Conservation (phyloP, 2,329 filamentous ascomycete species). For the Beauveria rudraprayagi region DNA sequence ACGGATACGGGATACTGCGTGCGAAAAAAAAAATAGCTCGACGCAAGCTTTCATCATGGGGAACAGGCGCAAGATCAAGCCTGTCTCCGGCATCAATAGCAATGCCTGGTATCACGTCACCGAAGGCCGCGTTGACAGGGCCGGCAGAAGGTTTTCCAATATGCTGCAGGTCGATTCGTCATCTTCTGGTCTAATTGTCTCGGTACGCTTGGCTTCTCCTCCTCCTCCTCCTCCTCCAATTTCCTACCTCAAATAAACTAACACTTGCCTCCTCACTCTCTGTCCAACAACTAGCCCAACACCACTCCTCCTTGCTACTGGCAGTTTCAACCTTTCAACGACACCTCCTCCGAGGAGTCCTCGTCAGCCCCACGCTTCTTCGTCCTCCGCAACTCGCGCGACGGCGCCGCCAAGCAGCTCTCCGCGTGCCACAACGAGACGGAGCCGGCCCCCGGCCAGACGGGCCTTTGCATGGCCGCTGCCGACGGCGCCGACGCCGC, state of each 20-base stretch:
- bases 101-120: slow-evolving; percentile 30
- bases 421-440: slow-evolving; percentile 19
- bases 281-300: neutral
- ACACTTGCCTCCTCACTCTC: neutral
- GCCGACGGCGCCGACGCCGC: slow-evolving; percentile 17
- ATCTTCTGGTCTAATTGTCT: neutral
- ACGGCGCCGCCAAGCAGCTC: slow-evolving; percentile 22
- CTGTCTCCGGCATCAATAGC: slow-evolving; percentile 22
- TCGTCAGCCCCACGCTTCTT: slow-evolving; percentile 20
- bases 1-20: no score
- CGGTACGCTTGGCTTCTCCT: neutral
- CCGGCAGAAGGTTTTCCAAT: slow-evolving; percentile 15
- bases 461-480: slow-evolving; percentile 22
- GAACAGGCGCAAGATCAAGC: slow-evolving; percentile 11
- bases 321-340: slow-evolving; percentile 23
- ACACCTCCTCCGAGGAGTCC: neutral
- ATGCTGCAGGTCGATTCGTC: slow-evolving; percentile 11
- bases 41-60: neutral
- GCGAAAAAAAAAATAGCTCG: no score
- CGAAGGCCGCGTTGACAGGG: slow-evolving; percentile 26
- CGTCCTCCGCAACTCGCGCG: slow-evolving; percentile 22
- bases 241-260: neutral
- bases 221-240: no score
- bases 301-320: slow-evolving; percentile 16
- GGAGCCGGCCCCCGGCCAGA: slow-evolving; percentile 20